Conservation (phyloP, 495 filamentous ascomycete species). For the Bacidia rubella region DNA sequence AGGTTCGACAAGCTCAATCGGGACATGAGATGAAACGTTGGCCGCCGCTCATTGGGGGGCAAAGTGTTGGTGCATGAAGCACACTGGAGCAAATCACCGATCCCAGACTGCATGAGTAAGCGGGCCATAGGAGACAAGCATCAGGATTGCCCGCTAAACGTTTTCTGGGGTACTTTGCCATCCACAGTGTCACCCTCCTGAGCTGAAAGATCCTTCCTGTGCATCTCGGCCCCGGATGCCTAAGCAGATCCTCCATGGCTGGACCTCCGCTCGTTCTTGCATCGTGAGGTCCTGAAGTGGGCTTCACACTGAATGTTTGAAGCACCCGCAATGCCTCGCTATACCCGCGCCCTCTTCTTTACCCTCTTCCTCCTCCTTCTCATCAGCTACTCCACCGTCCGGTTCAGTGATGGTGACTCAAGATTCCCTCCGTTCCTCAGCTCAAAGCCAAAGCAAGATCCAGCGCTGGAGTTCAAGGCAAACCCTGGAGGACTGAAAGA, state of each 20-base stretch:
- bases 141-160: neutral
- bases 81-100: neutral
- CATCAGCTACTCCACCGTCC: constrained; percentile 4
- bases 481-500: constrained; percentile 21
- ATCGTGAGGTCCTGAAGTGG: no score
- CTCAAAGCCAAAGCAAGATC: neutral
- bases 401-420: neutral
- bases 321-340: neutral
- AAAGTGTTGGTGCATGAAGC: neutral
- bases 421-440: neutral
- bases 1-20: no score
- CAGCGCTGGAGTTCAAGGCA: constrained; percentile 12
- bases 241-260: neutral
- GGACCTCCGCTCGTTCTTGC: neutral
- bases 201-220: neutral
- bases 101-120: neutral
- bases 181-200: neutral
- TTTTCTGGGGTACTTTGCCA: neutral
- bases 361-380: constrained; percentile 3
- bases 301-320: neutral
- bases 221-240: neutral
- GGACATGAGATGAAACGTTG: no score
- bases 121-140: neutral
- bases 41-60: neutral
- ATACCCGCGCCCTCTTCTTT: neutral